A percentile compares a stretch with the other conserved stretches of the same genome.
phyloP scores from a whole-genome alignment of 768 basidiomycete species.

The Nidularia sp. region DNA sequence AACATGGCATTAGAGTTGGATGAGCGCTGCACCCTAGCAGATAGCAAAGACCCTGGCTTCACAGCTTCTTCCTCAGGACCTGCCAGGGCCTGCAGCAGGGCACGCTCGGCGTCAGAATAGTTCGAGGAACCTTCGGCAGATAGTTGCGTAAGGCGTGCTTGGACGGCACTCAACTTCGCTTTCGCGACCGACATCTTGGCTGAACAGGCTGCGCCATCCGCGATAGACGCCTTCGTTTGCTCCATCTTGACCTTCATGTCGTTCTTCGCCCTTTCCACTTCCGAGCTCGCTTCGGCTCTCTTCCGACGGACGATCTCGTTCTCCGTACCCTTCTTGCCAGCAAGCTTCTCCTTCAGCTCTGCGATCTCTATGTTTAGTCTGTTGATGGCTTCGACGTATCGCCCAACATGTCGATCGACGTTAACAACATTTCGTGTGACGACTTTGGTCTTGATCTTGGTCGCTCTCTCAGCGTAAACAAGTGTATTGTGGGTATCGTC shows the following conservation, averaged over 20 bases:
- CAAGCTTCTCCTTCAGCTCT: constrained; percentile 81
- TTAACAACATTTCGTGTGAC: constrained; percentile 94
- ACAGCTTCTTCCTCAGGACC: constrained; percentile 67
- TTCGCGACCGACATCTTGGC: constrained; percentile 72
- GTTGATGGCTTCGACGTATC: constrained; percentile 93
- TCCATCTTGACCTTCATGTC: constrained; percentile 72
- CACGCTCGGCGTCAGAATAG: constrained; percentile 66
- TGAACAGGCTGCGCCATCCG: constrained; percentile 71
- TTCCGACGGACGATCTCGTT: constrained; percentile 61
- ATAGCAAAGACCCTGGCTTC: constrained; percentile 54
- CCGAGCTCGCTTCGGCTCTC: constrained; percentile 64
- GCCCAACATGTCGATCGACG: constrained; percentile 91
- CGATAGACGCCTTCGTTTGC: constrained; percentile 65
- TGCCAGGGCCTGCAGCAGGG: constrained; percentile 62
- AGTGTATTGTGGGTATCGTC: constrained; percentile 99
- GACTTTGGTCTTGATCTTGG: constrained; percentile 97
- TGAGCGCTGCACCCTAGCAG: constrained; percentile 58
- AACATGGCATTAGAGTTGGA: constrained; percentile 78
- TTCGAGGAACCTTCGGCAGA: constrained; percentile 34
- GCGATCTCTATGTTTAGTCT: constrained; percentile 80
- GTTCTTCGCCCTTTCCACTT: constrained; percentile 68
- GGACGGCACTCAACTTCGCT: constrained; percentile 60
- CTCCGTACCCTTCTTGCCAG: constrained; percentile 64
- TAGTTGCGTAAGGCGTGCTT: constrained; percentile 56
- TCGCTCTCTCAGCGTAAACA: constrained; percentile 95